phyloP scores from a whole-genome alignment of 208 protist species.

The Wallacemonas collosoma region DNA sequence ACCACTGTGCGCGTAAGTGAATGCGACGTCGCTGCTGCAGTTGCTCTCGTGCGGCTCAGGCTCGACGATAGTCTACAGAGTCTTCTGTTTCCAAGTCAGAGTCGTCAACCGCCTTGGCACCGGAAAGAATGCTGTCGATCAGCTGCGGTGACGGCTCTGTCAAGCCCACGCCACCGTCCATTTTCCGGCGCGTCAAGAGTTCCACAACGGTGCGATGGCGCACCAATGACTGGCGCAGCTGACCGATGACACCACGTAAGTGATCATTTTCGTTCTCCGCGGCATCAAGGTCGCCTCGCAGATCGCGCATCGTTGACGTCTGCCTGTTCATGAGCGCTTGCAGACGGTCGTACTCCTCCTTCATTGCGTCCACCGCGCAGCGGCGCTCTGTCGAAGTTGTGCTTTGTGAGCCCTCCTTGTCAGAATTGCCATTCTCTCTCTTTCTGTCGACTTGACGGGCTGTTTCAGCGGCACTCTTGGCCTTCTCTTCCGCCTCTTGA shows the following conservation, averaged over 20 bases:
- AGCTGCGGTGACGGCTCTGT: constrained; percentile 18
- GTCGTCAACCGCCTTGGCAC: constrained; percentile 14
- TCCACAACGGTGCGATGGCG: constrained; percentile 61
- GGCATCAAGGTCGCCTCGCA: constrained; percentile 40
- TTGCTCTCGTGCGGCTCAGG: neutral
- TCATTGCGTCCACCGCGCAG: constrained; percentile 9
- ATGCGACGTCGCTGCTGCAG: neutral
- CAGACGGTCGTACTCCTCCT: constrained; percentile 33
- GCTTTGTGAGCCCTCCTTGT: neutral
- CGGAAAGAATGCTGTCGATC: constrained; percentile 45
- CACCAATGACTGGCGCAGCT: constrained; percentile 39
- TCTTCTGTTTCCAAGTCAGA: constrained; percentile 1
- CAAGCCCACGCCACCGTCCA: neutral
- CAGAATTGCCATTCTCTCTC: constrained; percentile 4
- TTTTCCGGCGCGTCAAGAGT: constrained; percentile 32
- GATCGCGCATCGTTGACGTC: constrained; percentile 30
- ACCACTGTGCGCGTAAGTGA: too few relatives aligned
- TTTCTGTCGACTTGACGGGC: neutral
- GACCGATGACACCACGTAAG: constrained; percentile 36
- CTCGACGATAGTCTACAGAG: neutral
- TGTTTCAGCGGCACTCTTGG: neutral
- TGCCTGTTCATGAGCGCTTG: constrained; percentile 43
- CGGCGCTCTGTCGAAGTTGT: constrained; percentile 15
- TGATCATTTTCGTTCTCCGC: constrained; percentile 29
- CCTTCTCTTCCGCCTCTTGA: constrained; percentile 19